Base-by-base conservation (phyloP, 192 early-diverging fungal genomes). In the Dispira parvispora region DNA sequence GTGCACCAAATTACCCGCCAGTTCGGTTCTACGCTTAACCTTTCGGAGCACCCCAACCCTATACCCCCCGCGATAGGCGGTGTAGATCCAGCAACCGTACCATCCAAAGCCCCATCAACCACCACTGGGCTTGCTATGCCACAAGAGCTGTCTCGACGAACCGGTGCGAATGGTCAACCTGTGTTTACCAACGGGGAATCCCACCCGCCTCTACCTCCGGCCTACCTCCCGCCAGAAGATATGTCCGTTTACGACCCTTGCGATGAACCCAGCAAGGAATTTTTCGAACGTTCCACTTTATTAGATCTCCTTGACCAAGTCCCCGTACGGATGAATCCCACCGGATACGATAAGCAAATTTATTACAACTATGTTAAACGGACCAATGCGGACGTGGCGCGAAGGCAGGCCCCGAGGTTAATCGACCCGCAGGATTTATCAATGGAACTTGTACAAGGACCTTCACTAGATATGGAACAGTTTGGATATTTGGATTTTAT, bases 311-410 rank as follows among this genome's bases (percentile, higher is more conserved):
- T 60, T 13, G 57, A 60, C 43, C 10, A 16, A 27, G 27, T 60
- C 5, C 57, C 57, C 14, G n/a, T 43, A 18, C 57, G 57, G 9
- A 60, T 60, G 57, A 60, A 60, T 43, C 26, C 26, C 2, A 60
- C 57, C 10, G 57, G 32, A 4, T 60, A 60, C 57, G 57, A 60
- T 21, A 60, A 60, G 42, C 57, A 60, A 60, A 60, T 60, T 43
- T 60, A 60, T 43, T 60, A 60, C 57, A 60, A 60, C 16, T 60
- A 60, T 32, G 57, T 60, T 8, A 60, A 60, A 21, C 57, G 57
- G 14, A 60, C 57, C 26, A 43, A 60, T 27, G 14, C 57, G 14
- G 12, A 28, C 38, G 11, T n/a, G 10, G 57, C 57, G 5, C 57
- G 57, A 1, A 11, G 32, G 10, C 57, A 60, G 38, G 57, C 57